Evolutionary conservation across 2,329 filamentous ascomycete genomes (phyloP), one percentile per base, ranked within the genome.

Genomic region (Nothophaeocryptopus gaeumannii): DNA sequence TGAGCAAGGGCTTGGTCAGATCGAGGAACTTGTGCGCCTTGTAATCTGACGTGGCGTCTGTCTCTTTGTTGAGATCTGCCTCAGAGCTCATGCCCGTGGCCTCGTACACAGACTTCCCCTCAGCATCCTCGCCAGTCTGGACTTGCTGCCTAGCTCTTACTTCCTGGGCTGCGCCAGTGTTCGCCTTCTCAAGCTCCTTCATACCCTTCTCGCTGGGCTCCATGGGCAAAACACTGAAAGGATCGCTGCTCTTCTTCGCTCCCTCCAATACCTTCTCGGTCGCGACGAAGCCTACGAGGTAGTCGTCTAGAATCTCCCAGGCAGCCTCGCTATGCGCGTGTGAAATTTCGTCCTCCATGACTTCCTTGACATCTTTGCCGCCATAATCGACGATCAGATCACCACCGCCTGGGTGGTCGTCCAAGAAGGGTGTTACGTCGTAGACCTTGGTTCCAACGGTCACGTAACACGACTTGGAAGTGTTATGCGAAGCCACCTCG

Each of bases 11-110:
- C 63, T 80, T 83, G 73, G 81, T 87, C 50, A 99, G 79, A 66
- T 99, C 92, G 53, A 99, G 78, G 65, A 99, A 99, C 71, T 95
- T 95, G 80, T 97, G 85, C 51, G 80, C 87, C 72, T 89, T 88
- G 76, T 86, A 99, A 67, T 99, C 93, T 39, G 72, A 71, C 16
- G 58, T 69, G 50, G 78, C 70, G 66, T 99, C 90, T 8, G 93
- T 99, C 53, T 96, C 91, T 66, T 84, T 86, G 59, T 78, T 87
- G 53, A 99, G 74, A 62, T 99, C 93, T 60, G 92, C 91, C 60
- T 83, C 93, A 49, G 80, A 85, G 7, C 90, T 88, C 88, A 97
- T 89, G 67, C 92, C 92, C 3, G 93, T 99, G 39, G 73, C 71
- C 35, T 72, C 72, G 63, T 81, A 81, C 69, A 85, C 60, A 9